Evolutionary conservation across 768 basidiomycete species (phyloP).

Genomic region (Phaeolepiota aurea): DNA sequence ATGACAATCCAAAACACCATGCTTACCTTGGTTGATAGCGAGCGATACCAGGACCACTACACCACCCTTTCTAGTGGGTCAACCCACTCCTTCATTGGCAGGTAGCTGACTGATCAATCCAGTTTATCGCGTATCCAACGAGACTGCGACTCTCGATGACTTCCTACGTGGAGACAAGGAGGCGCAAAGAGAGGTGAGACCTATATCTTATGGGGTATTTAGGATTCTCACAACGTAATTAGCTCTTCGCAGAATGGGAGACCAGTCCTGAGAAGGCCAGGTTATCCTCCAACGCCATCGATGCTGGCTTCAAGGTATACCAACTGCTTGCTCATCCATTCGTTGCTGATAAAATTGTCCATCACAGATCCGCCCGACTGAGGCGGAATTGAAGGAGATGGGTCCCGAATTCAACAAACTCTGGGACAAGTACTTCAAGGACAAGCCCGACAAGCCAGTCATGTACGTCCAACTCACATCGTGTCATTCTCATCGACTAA

Average conservation of each 20-base stretch:
- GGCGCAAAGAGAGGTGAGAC: conserved; percentile 42
- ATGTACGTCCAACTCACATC: conserved; percentile 31
- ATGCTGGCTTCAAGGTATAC: conserved; percentile 63
- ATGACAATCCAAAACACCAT: no score
- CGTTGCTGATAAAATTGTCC: not conserved
- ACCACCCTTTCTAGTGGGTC: conserved; percentile 53
- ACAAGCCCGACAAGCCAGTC: conserved; percentile 74
- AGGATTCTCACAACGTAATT: not conserved
- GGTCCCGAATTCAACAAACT: conserved; percentile 68
- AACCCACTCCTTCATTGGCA: no score
- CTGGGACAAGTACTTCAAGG: conserved; percentile 67
- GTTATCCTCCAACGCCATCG: conserved; percentile 63
- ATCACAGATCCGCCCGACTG: conserved; percentile 55
- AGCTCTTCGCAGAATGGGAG: conserved; percentile 61
- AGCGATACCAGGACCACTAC: conserved; percentile 71
- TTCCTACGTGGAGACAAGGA: conserved; percentile 64
- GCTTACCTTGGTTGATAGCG: conserved; percentile 23
- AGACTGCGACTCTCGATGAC: conserved; percentile 53
- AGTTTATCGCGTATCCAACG: conserved; percentile 65
- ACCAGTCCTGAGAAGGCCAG: conserved; percentile 58
- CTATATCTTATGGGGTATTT: not conserved
- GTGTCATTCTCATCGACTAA: not conserved
- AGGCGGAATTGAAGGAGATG: conserved; percentile 67
- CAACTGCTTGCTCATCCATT: not conserved
- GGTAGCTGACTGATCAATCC: not conserved